These are phyloP conservation scores for Eudorina sp. DNA, from an alignment of 139 green algal genomes.

Conservation along the genomic window DNA sequence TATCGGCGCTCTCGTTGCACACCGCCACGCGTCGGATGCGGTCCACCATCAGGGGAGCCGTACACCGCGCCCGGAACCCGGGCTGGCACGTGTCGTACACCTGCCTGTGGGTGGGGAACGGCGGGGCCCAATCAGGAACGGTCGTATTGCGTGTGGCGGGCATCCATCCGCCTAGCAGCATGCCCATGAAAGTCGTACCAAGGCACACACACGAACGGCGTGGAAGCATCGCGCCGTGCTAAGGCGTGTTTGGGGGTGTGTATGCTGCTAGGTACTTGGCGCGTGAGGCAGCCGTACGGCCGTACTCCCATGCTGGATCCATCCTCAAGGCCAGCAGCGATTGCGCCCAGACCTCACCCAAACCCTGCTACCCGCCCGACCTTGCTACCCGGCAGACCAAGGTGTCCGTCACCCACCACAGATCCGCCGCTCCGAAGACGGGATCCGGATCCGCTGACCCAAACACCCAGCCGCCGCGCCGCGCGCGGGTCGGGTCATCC, in stretches of 20 bases:
- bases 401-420: conserved; percentile 66
- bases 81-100: conserved; percentile 85
- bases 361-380: no score
- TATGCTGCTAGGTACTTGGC: no score
- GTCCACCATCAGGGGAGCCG: conserved; percentile 91
- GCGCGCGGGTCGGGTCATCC: conserved; percentile 82
- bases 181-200: no score
- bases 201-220: no score
- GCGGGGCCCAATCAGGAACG: background rate
- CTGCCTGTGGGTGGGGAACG: conserved; percentile 71
- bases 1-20: conserved; percentile 86
- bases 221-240: no score
- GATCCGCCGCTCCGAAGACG: conserved; percentile 67
- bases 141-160: background rate
- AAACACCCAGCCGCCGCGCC: conserved; percentile 71
- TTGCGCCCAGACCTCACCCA: no score
- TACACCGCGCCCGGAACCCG: conserved; percentile 88
- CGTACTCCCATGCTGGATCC: no score
- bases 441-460: conserved; percentile 54
- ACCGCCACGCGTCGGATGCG: conserved; percentile 52
- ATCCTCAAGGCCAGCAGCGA: no score
- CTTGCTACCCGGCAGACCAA: no score
- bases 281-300: no score
- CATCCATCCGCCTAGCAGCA: no score
- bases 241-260: no score